These are phyloP conservation scores for Saccharomyces hybrid DNA, from an alignment of 1,139 yeast species.

Conservation along the genomic window DNA sequence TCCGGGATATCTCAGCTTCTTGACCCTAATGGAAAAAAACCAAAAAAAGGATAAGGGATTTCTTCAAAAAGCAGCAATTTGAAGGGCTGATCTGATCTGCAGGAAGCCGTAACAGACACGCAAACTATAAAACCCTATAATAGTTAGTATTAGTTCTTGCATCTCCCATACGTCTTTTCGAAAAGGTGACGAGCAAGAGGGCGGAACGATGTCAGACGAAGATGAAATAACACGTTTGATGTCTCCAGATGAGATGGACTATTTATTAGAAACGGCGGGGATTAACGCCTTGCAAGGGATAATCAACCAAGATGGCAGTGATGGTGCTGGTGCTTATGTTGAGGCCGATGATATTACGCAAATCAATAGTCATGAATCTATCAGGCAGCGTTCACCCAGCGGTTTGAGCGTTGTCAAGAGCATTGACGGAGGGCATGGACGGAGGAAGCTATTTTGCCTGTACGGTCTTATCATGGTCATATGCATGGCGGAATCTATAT, in stretches of 20 bases:
- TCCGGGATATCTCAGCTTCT: not conserved
- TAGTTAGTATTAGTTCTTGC: not conserved
- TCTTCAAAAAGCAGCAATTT: not conserved
- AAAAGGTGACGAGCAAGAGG: not conserved
- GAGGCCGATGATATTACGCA: not conserved
- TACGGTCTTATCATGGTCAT: slow-evolving; percentile 22
- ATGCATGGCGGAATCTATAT: slow-evolving; percentile 13
- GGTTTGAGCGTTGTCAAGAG: not conserved
- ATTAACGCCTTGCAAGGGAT: not conserved
- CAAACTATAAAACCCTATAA: not conserved
- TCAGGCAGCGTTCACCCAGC: not conserved
- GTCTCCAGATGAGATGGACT: not conserved
- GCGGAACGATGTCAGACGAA: not conserved
- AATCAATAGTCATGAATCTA: not conserved
- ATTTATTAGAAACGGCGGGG: not conserved
- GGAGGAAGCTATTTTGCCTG: slow-evolving; percentile 5
- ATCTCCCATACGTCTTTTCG: not conserved
- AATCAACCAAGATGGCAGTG: not conserved
- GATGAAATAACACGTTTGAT: not conserved
- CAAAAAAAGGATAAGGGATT: not conserved
- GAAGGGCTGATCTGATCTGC: too few relatives aligned
- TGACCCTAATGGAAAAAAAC: not conserved
- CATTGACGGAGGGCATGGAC: not conserved
- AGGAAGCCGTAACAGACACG: too few relatives aligned
- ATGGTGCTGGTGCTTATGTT: not conserved